phyloP scores from a whole-genome alignment of 305 asterid genomes.

The Fraxinus greggii region DNA sequence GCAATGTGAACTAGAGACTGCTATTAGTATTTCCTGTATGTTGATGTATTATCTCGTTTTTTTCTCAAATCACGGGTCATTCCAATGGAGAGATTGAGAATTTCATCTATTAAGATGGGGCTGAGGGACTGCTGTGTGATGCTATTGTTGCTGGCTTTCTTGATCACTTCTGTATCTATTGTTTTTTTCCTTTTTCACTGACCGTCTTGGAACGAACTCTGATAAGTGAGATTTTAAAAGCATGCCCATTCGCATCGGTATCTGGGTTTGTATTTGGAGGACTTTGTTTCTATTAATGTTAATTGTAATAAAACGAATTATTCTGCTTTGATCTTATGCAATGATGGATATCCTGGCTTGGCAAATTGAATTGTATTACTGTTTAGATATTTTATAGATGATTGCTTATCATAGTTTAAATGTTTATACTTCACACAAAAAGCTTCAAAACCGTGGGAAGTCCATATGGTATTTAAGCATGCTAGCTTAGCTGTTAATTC shows the following conservation, averaged over 20 bases:
- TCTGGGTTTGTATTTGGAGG: neutral
- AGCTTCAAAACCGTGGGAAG: neutral
- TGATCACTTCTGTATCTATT: conserved; percentile 1
- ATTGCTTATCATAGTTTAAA: neutral
- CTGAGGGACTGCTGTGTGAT: conserved; percentile 9
- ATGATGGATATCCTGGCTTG: conserved; percentile 21
- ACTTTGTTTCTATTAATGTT: neutral
- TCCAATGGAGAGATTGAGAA: neutral
- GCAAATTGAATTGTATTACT: neutral
- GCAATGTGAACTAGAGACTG: conserved; percentile 19
- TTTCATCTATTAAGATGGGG: neutral
- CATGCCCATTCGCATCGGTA: neutral
- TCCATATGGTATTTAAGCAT: neutral
- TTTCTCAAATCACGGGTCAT: conserved; percentile 3
- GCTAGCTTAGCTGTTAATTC: neutral
- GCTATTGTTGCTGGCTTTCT: neutral
- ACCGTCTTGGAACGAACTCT: neutral
- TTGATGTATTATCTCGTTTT: conserved; percentile 14
- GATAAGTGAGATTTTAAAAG: neutral
- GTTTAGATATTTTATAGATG: neutral
- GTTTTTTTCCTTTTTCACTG: neutral
- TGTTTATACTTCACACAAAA: neutral
- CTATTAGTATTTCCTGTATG: neutral
- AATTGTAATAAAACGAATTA: neutral
- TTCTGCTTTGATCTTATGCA: conserved; percentile 2